Evolutionary conservation across 768 basidiomycete genomes (phyloP).

Genomic region (Phaffia tasmanica): DNA sequence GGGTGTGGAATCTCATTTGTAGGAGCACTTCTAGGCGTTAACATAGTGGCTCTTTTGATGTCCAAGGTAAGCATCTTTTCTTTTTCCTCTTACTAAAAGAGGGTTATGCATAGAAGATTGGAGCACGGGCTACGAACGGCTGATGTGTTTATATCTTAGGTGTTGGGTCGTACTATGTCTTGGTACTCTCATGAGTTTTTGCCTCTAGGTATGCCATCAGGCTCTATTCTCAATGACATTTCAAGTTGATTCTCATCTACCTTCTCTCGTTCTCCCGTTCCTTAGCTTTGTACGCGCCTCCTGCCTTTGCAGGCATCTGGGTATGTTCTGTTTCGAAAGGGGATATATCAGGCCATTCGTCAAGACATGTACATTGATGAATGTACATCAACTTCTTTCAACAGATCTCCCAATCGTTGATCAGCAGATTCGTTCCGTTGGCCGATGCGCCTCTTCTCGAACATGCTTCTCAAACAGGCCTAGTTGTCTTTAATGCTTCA

Average conservation of each 20-base stretch:
- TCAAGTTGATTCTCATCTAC: no score
- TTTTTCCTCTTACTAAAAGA: not conserved
- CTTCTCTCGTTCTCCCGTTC: not conserved
- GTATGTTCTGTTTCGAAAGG: not conserved
- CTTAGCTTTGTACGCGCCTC: conserved; percentile 16
- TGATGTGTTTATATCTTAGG: not conserved
- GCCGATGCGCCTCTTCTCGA: conserved; percentile 7
- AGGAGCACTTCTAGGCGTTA: conserved; percentile 11
- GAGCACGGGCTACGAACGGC: not conserved
- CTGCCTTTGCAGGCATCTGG: conserved; percentile 14
- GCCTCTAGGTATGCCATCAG: not conserved
- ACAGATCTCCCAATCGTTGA: conserved; percentile 6
- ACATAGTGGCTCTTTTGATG: conserved; percentile 19
- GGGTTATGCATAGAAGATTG: not conserved
- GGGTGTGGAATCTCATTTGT: conserved; percentile 4
- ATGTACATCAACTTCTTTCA: not conserved
- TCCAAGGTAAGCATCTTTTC: not conserved
- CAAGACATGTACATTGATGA: not conserved
- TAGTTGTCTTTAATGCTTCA: conserved; percentile 3
- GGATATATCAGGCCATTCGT: not conserved
- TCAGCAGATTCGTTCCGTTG: conserved; percentile 2
- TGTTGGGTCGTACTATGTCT: conserved; percentile 11
- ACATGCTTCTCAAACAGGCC: conserved; percentile 11
- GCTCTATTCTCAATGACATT: no score
- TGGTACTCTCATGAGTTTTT: conserved; percentile 16